Percentiles rank a stretch among this genome's conserved stretches.
These are phyloP conservation scores for Beauveria medogensis DNA, from an alignment of 2,329 filamentous ascomycete genomes.

Conservation along the genomic window DNA sequence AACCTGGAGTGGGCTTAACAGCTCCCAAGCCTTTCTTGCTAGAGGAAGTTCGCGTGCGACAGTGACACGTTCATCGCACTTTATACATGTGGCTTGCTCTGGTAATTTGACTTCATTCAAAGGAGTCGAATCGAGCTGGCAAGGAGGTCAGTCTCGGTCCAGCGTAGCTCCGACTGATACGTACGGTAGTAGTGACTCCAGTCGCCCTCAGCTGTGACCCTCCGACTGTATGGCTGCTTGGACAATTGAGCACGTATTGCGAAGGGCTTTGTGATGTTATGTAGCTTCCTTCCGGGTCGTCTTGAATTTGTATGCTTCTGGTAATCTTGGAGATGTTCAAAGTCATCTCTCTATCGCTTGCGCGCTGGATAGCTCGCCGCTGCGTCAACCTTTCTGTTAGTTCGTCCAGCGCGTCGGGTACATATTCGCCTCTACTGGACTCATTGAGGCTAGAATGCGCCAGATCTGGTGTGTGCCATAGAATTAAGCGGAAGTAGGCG, in stretches of 20 bases:
- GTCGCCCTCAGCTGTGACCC: conserved; percentile 24
- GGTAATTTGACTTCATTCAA: background rate
- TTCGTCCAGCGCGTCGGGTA: conserved; percentile 28
- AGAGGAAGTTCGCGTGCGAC: conserved; percentile 29
- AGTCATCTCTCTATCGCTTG: conserved; percentile 31
- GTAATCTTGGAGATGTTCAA: conserved; percentile 28
- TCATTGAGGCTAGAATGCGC: conserved; percentile 18
- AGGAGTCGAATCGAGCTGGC: background rate
- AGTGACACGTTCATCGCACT: conserved; percentile 25
- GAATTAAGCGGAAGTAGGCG: conserved; percentile 26
- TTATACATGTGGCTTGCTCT: conserved; percentile 19
- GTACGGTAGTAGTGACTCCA: conserved; percentile 19
- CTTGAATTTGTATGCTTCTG: conserved; percentile 25
- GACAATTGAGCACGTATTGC: conserved; percentile 29
- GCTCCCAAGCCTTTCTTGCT: conserved; percentile 27
- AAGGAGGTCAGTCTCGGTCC: background rate
- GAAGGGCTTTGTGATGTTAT: conserved; percentile 21
- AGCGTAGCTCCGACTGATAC: conserved; percentile 2
- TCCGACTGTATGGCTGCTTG: conserved; percentile 26
- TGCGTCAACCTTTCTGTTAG: conserved; percentile 25
- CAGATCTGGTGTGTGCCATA: conserved; percentile 29
- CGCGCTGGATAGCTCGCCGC: conserved; percentile 27
- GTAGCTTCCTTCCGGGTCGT: conserved; percentile 24
- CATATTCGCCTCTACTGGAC: conserved; percentile 22
- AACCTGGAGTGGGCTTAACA: conserved; percentile 27